Conservation (phyloP, 495 filamentous ascomycete genomes). For the Penicillium crystallinum region DNA sequence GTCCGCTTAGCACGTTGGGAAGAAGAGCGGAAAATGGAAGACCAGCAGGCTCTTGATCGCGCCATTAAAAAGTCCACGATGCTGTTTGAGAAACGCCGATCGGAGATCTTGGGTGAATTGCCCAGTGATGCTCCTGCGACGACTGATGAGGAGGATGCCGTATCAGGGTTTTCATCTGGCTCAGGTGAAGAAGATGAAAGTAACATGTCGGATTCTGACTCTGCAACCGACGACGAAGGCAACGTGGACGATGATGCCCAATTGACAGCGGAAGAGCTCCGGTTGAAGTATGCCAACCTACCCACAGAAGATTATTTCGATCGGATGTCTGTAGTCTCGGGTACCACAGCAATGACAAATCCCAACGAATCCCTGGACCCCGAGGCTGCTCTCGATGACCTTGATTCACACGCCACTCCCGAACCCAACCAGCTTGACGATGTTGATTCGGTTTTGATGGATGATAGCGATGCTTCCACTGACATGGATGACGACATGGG, state of each 20-base stretch:
- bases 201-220: constrained; percentile 61
- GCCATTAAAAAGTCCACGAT: constrained; percentile 66
- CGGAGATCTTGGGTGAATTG: constrained; percentile 46
- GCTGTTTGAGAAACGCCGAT: constrained; percentile 50
- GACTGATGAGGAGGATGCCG: constrained; percentile 46
- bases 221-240: constrained; percentile 38
- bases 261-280: constrained; percentile 74
- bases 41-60: constrained; percentile 76
- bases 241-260: constrained; percentile 62
- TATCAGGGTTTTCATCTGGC: constrained; percentile 36
- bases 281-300: constrained; percentile 71
- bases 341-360: constrained; percentile 12
- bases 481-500: constrained; percentile 86
- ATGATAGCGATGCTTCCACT: constrained; percentile 75
- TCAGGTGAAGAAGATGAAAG: constrained; percentile 51
- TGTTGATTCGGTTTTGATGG: constrained; percentile 59
- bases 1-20: constrained; percentile 72
- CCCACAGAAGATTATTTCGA: constrained; percentile 31
- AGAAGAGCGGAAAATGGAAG: constrained; percentile 73
- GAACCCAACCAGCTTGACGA: constrained; percentile 52
- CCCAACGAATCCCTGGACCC: constrained; percentile 14
- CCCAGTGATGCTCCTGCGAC: constrained; percentile 38
- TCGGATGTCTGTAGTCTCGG: constrained; percentile 25
- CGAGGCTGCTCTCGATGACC: constrained; percentile 20
- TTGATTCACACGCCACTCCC: constrained; percentile 20